phyloP scores from a whole-genome alignment of 306 rosid genomes.

The Quercus bicolor region DNA sequence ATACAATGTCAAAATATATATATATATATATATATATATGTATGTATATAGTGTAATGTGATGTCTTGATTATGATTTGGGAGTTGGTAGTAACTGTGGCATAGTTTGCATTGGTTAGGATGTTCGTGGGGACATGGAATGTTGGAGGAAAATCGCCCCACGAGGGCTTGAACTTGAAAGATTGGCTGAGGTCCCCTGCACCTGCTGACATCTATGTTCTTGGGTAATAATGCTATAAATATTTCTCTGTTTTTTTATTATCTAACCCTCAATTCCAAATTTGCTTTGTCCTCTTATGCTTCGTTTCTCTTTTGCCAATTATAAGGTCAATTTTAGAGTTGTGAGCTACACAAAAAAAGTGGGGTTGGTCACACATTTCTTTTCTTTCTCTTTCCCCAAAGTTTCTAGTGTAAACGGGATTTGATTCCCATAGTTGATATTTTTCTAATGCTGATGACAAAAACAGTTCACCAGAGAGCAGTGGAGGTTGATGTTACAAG shows the following conservation, averaged over 20 bases:
- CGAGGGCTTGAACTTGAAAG: constrained; percentile 50
- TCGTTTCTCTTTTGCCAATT: background rate
- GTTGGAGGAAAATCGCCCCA: constrained; percentile 92
- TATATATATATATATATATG: too few species aligned
- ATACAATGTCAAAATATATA: background rate
- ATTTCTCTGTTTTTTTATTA: background rate
- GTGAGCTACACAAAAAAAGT: too few species aligned
- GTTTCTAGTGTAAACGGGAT: too few species aligned
- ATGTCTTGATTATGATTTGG: background rate
- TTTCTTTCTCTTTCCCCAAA: too few species aligned
- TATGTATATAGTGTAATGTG: too few species aligned
- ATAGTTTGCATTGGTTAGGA: constrained; percentile 30
- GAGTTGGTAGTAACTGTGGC: background rate
- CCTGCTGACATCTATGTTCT: constrained; percentile 67
- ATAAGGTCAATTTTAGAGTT: background rate
- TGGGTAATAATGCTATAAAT: constrained; percentile 53
- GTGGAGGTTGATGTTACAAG: background rate
- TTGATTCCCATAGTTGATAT: too few species aligned
- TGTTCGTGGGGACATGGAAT: constrained; percentile 96
- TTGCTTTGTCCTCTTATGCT: background rate
- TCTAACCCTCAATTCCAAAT: background rate
- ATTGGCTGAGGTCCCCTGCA: constrained; percentile 68
- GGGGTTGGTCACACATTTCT: too few species aligned
- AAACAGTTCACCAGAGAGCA: too few species aligned
- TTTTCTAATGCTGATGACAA: too few species aligned